Conservation (phyloP, 306 rosid species). For the Trifolium dubium region DNA sequence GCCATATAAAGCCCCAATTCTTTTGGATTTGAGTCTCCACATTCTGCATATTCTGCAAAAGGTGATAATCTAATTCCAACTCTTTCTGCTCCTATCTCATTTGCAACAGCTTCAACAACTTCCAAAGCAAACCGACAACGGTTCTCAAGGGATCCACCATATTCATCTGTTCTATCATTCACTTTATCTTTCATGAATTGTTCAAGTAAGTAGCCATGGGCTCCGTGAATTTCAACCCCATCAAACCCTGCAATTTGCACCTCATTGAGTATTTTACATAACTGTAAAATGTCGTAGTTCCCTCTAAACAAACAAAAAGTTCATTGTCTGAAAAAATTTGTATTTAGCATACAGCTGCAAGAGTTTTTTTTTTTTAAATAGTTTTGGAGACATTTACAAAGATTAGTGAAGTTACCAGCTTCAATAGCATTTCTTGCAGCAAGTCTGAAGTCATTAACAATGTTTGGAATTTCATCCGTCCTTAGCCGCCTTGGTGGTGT, state of each 20-base stretch:
- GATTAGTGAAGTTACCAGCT: constrained; percentile 53
- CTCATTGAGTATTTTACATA: background rate
- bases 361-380: background rate
- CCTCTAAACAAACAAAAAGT: constrained; percentile 2
- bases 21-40: background rate
- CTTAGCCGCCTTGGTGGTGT: constrained; percentile 60
- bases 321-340: background rate
- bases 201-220: constrained; percentile 66
- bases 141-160: constrained; percentile 76
- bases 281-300: background rate
- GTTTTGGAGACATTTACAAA: background rate
- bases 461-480: constrained; percentile 53
- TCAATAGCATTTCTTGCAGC: constrained; percentile 56
- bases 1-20: constrained; percentile 23
- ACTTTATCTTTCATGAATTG: constrained; percentile 68
- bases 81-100: constrained; percentile 60
- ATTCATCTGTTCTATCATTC: constrained; percentile 64
- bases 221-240: constrained; percentile 81
- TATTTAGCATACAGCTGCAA: background rate
- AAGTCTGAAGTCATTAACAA: constrained; percentile 58
- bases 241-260: constrained; percentile 60
- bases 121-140: constrained; percentile 63
- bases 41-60: constrained; percentile 1
- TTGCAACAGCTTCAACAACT: constrained; percentile 54
- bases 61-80: constrained; percentile 38